phyloP scores from a whole-genome alignment of 2,329 filamentous ascomycete genomes.

The Trichoderma sp. region DNA sequence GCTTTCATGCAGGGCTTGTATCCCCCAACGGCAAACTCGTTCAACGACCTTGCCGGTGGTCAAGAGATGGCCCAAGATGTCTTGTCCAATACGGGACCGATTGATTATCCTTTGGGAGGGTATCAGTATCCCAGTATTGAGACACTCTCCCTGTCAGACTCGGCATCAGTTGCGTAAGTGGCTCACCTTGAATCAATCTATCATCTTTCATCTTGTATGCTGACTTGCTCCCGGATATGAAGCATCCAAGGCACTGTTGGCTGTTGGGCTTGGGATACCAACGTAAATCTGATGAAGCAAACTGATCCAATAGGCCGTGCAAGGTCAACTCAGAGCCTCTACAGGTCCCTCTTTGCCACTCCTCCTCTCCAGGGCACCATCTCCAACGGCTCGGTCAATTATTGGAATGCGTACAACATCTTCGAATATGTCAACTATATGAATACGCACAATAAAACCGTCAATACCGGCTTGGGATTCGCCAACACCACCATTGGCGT shows the following conservation, averaged over 20 bases:
- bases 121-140: slow-evolving; percentile 78
- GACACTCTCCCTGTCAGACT: slow-evolving; percentile 50
- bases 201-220: not conserved
- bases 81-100: slow-evolving; percentile 42
- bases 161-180: slow-evolving; percentile 46
- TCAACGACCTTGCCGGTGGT: slow-evolving; percentile 33
- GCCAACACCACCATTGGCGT: slow-evolving; percentile 38
- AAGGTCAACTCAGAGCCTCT: slow-evolving; percentile 41
- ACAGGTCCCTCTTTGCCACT: slow-evolving; percentile 44
- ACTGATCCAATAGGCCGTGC: slow-evolving; percentile 30
- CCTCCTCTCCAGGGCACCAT: slow-evolving; percentile 43
- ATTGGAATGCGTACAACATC: slow-evolving; percentile 52
- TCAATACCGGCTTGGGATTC: slow-evolving; percentile 40
- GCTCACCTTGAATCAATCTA: not conserved
- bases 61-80: slow-evolving; percentile 46
- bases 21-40: slow-evolving; percentile 59
- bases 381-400: slow-evolving; percentile 38
- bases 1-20: slow-evolving; percentile 86
- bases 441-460: slow-evolving; percentile 52
- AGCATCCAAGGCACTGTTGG: slow-evolving; percentile 43
- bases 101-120: slow-evolving; percentile 69
- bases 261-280: slow-evolving; percentile 42
- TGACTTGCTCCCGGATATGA: not conserved
- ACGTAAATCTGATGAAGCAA: slow-evolving; percentile 32
- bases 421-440: slow-evolving; percentile 59